These are phyloP conservation scores for Massariosphaeria phaeospora DNA, from an alignment of 495 filamentous ascomycete species.

Conservation along the genomic window DNA sequence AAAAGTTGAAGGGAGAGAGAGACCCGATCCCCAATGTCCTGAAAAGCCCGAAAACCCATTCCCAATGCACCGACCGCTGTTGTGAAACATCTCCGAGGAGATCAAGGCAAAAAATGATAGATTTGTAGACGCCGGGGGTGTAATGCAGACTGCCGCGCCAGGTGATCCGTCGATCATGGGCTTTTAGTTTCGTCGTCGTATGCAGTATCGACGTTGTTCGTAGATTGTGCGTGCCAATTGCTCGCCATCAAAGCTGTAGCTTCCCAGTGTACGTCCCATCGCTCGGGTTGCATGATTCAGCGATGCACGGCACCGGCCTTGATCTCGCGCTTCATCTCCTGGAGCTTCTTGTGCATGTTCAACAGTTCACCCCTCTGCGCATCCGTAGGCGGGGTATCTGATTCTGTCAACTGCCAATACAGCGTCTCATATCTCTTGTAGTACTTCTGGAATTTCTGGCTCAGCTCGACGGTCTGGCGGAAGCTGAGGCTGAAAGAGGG, in stretches of 20 bases:
- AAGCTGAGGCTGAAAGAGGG: slow-evolving; percentile 23
- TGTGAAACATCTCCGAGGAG: no score
- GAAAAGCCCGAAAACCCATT: no score
- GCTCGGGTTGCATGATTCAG: not conserved
- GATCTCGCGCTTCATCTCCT: slow-evolving; percentile 37
- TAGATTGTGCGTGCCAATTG: no score
- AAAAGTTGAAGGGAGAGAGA: no score
- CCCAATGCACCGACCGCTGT: no score
- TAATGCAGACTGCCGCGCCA: not conserved
- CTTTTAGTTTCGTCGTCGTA: not conserved
- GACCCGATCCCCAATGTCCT: no score
- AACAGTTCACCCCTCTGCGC: slow-evolving; percentile 19
- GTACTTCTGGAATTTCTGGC: slow-evolving; percentile 33
- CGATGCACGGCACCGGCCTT: slow-evolving; percentile 24
- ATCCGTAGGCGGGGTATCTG: slow-evolving; percentile 18
- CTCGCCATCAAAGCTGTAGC: not conserved
- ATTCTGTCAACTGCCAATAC: slow-evolving; percentile 29
- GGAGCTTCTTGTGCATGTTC: slow-evolving; percentile 34
- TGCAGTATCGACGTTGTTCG: no score
- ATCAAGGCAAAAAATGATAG: no score
- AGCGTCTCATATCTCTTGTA: slow-evolving; percentile 33
- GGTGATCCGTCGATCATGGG: not conserved
- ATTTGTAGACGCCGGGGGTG: no score
- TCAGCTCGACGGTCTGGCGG: slow-evolving; percentile 33
- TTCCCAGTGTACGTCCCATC: not conserved